phyloP scores from a whole-genome alignment of 2,329 filamentous ascomycete species.

The Xylaria sp. region DNA sequence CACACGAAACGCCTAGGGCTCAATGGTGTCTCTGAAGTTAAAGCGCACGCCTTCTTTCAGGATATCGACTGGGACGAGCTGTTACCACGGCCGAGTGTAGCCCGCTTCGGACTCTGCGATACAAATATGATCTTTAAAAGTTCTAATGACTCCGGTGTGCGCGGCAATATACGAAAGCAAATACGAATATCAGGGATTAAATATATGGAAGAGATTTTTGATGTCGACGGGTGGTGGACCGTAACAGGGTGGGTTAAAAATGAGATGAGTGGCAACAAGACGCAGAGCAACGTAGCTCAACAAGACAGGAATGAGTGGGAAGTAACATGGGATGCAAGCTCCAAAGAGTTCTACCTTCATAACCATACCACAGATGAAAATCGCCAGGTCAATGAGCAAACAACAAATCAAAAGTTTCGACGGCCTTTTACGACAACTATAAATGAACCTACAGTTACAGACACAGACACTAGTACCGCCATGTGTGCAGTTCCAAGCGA shows the following conservation, averaged over 20 bases:
- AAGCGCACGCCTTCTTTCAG: neutral
- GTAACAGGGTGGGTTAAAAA: neutral
- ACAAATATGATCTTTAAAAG: neutral
- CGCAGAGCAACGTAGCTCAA: neutral
- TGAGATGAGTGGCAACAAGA: neutral
- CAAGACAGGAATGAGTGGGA: neutral
- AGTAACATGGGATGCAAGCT: neutral
- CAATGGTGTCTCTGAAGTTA: neutral
- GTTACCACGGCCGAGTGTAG: neutral
- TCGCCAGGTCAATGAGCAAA: neutral
- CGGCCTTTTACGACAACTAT: neutral
- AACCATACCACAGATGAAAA: neutral
- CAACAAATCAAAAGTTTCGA: no score
- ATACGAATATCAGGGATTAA: neutral
- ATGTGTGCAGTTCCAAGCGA: neutral
- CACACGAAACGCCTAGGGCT: neutral
- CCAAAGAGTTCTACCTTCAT: neutral
- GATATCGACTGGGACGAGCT: neutral
- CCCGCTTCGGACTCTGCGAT: neutral
- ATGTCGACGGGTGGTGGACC: neutral
- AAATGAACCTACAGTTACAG: neutral
- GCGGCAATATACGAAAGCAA: neutral
- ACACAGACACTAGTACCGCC: neutral
- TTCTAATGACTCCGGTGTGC: rapidly evolving
- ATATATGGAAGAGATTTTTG: neutral